A percentile compares a stretch with the other conserved stretches of the same genome.
Conservation (phyloP, 768 basidiomycete species). For the Coprinellus aureogranulatus region DNA sequence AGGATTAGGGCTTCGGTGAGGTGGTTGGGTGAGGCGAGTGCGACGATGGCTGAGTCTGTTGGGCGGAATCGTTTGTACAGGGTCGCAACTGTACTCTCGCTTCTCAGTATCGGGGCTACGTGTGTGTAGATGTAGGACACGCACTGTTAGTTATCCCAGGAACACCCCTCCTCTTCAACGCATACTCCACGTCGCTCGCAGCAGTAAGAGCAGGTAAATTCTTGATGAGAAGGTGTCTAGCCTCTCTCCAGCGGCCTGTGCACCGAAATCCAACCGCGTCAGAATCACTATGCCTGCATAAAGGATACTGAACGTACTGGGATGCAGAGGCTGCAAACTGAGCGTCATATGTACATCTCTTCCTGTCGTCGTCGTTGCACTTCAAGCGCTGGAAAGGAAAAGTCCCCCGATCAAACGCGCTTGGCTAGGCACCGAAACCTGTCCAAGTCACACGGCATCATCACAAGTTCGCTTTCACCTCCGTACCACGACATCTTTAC, state of each 20-base stretch:
- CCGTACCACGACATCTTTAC: neutral
- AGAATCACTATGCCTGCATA: no score
- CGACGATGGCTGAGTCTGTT: constrained; percentile 57
- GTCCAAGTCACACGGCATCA: no score
- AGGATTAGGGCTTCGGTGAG: constrained; percentile 38
- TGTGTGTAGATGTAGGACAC: no score
- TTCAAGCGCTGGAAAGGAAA: neutral
- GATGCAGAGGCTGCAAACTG: no score
- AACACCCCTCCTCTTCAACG: constrained; percentile 38
- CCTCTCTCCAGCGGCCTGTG: constrained; percentile 18
- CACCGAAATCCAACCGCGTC: no score
- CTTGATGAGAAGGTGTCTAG: constrained; percentile 45
- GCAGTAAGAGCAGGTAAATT: constrained; percentile 53
- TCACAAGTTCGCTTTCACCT: neutral
- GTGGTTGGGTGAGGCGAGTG: constrained; percentile 47
- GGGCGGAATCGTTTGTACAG: constrained; percentile 62
- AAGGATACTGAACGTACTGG: no score
- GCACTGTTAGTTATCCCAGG: constrained; percentile 48
- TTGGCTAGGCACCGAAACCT: no score
- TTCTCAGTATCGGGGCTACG: neutral
- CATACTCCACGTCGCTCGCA: constrained; percentile 52
- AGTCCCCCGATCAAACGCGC: neutral
- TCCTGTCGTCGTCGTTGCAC: no score
- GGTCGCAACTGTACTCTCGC: constrained; percentile 46
- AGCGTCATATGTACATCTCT: no score